Base-by-base conservation (phyloP, 2,329 filamentous ascomycete genomes). In the Penicillium verrucosum region DNA sequence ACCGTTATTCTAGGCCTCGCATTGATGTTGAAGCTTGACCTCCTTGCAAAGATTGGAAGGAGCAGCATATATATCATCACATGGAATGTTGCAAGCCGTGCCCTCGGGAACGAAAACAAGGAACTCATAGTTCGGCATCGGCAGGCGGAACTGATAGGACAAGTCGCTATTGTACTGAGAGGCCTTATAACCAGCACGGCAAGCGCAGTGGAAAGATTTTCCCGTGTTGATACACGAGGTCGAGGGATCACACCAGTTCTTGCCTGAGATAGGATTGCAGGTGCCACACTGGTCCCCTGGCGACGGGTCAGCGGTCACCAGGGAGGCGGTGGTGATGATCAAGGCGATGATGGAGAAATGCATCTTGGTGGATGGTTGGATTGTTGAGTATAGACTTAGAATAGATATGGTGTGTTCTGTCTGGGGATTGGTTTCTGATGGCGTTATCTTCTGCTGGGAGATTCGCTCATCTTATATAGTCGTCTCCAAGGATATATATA, bases 171-270 rank as follows among this genome's bases (percentile, higher is more conserved):
- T 69, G 40, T 65, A 9, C 18, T 54, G 27, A 18, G 68, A 72
- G 30, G 73, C 70, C 66, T 76, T 76, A 61, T 73, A 76, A 38
- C 74, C 74, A 21, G 74, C 74, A 54, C 73, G 73, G 58, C 74
- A 76, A 62, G 74, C 74, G 53, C 74, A 76, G 65, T 76, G 73
- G 71, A 75, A 76, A 23, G 66, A 59, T 6, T 62, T 64, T 48
- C 74, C 74, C 1, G 73, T 76, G 66, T 71, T 76, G 61, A 77
- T 78, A 64, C 76, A 78, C 7, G 76, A 77, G 25, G 76, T 78
- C 14, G 74, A 77, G 41, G 73, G 64, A 58, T 78, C 72, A 60
- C 76, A 78, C 57, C 63, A 59, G 61, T 77, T 77, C 48, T 73
- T 45, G 54, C 73, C 74, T 4, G 73, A 72, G 56, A 73, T 36